Evolutionary conservation across 176 grass and related monocot species (phyloP), one percentile per base, ranked within the genome.

Genomic region (Elymus sibiricus): DNA sequence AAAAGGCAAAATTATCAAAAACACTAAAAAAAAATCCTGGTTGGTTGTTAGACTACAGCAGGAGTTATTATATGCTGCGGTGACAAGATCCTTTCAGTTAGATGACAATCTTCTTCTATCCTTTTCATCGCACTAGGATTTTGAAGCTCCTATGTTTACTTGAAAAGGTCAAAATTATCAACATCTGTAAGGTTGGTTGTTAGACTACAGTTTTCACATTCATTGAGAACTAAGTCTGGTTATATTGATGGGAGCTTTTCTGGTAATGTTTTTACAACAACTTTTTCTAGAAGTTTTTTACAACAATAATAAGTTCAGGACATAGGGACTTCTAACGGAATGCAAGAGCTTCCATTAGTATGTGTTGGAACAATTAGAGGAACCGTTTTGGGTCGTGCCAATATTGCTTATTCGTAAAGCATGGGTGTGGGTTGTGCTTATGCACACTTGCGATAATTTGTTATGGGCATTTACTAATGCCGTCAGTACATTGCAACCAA

Each of bases 51-150:
- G 46, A 49, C 42, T 44, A 44, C 42, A 11, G 6, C 11, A 74
- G 25, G n/a, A 84, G 32, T 39, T 64, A 79, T 65, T 35, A 56
- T 37, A 31, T 81, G 34, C 24, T 37, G 28, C 38, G 69, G 16
- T 35, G 44, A 9, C 14, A 70, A 51, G 78, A 59, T 40, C 78
- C 78, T 82, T 86, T 49, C 51, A 31, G 71, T 86, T 38, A 77
- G 47, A 81, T 70, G 37, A 2, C 16, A 76, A 82, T 81, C 62
- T 42, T 75, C 69, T 61, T 85, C 26, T 49, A 25, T 81, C 47
- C 19, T 75, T 86, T 76, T 77, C 51, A 38, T 76, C n/a, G 28
- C 70, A 60, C 47, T 75, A 34, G 66, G 58, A 10, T 58, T 68
- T 80, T 66, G 12, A 70, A 53, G 56, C 62, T 64, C 37, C 11